phyloP scores from a whole-genome alignment of 1,139 yeast species.

The Yamadazyma taylorii region DNA sequence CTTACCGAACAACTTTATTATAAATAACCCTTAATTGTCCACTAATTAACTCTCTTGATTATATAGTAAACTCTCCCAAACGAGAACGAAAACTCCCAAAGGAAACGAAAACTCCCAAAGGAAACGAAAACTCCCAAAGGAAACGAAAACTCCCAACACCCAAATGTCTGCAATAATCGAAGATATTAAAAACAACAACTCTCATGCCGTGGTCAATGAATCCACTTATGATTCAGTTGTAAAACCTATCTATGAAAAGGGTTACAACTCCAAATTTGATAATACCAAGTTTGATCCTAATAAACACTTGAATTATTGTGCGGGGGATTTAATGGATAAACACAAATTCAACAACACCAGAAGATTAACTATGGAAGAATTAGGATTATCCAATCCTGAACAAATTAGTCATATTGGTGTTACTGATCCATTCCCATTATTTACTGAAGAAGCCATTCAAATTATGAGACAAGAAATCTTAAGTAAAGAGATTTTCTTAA shows the following conservation, averaged over 20 bases:
- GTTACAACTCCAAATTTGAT: conserved; percentile 2
- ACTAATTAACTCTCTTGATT: too few species aligned
- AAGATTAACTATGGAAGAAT: conserved; percentile 48
- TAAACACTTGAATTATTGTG: conserved; percentile 42
- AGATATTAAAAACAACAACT: conserved; percentile 1
- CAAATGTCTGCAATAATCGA: conserved; percentile 2
- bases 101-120: too few species aligned
- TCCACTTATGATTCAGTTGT: conserved; percentile 7
- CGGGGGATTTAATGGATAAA: conserved; percentile 25
- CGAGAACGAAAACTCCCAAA: too few species aligned
- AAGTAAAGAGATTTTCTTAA: conserved; percentile 41
- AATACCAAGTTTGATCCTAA: conserved; percentile 38
- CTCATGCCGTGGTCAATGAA: conserved; percentile 9
- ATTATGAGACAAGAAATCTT: conserved; percentile 56
- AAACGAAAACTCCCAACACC: too few species aligned
- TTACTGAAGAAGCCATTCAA: conserved; percentile 55
- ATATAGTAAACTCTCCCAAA: too few species aligned
- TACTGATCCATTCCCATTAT: conserved; percentile 56
- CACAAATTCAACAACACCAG: conserved; percentile 33
- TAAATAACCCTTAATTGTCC: conserved; percentile 1
- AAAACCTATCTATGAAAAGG: conserved; percentile 9
- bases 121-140: too few species aligned
- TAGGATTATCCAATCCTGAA: conserved; percentile 35
- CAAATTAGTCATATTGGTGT: conserved; percentile 54
- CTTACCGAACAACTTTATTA: too few species aligned